Evolutionary conservation across 495 filamentous ascomycete genomes (phyloP).

Genomic region (Xylaria castorea): DNA sequence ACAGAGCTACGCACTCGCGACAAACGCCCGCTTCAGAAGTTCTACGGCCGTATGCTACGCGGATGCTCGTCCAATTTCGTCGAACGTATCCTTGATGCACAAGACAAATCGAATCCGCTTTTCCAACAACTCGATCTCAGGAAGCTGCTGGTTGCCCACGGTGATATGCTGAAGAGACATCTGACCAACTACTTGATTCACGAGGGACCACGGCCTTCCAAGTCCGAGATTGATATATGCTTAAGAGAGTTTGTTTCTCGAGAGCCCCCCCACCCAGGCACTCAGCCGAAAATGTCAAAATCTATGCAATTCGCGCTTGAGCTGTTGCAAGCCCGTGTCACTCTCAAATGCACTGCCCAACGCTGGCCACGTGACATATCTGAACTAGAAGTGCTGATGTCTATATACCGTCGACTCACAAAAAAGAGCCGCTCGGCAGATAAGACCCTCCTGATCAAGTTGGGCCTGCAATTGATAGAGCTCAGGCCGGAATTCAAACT

Average conservation of each 20-base stretch:
- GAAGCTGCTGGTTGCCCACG: conserved; percentile 18
- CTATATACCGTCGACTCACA: conserved; percentile 25
- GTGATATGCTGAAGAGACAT: conserved; percentile 29
- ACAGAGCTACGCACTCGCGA: conserved; percentile 31
- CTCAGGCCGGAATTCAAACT: conserved; percentile 9
- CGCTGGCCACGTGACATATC: conserved; percentile 24
- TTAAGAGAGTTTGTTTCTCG: conserved; percentile 25
- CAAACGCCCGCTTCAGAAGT: conserved; percentile 32
- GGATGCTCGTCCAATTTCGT: conserved; percentile 35
- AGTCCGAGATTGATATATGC: conserved; percentile 27
- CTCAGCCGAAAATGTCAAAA: conserved; percentile 26
- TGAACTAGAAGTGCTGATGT: conserved; percentile 28
- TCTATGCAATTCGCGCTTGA: conserved; percentile 31
- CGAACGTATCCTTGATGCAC: conserved; percentile 26
- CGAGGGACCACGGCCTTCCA: conserved; percentile 21
- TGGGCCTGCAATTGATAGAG: conserved; percentile 32
- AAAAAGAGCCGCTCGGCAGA: conserved; percentile 24
- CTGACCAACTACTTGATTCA: conserved; percentile 25
- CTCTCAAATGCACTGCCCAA: conserved; percentile 12
- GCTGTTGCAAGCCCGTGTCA: conserved; percentile 27
- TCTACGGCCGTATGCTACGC: conserved; percentile 30
- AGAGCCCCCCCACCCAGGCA: conserved; percentile 14
- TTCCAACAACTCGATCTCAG: conserved; percentile 22
- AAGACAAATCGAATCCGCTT: conserved; percentile 34
- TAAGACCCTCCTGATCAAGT: conserved; percentile 24